Conservation (phyloP, 345 rosid species). For the Camelina hispida region DNA sequence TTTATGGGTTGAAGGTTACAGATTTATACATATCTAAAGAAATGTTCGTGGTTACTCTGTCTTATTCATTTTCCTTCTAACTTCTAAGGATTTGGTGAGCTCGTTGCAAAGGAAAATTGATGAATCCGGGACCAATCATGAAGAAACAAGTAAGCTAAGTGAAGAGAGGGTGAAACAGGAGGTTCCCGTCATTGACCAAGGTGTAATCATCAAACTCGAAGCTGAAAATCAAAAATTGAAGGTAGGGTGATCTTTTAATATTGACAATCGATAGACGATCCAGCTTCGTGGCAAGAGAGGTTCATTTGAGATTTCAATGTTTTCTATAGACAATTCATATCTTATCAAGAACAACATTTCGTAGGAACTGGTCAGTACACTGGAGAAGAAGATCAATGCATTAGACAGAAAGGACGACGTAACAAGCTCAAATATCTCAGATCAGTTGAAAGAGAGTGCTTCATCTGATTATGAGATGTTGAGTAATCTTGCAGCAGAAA, state of each 20-base stretch:
- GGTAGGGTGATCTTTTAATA: slow-evolving; percentile 48
- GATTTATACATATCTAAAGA: not conserved
- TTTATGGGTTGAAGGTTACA: slow-evolving; percentile 11
- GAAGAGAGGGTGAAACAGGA: slow-evolving; percentile 57
- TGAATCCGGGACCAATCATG: slow-evolving; percentile 72
- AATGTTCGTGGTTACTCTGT: slow-evolving; percentile 11
- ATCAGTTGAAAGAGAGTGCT: slow-evolving; percentile 56
- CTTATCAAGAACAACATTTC: slow-evolving; percentile 25
- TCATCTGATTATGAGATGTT: slow-evolving; percentile 56
- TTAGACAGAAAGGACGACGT: slow-evolving; percentile 70
- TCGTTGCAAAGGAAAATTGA: slow-evolving; percentile 72
- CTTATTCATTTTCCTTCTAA: slow-evolving; percentile 15
- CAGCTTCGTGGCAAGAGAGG: slow-evolving; percentile 8
- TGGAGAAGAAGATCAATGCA: slow-evolving; percentile 81
- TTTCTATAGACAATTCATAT: slow-evolving; percentile 11
- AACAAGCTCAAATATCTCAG: slow-evolving; percentile 65
- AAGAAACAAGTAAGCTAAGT: slow-evolving; percentile 57
- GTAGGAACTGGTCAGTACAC: slow-evolving; percentile 64
- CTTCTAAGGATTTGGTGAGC: slow-evolving; percentile 61
- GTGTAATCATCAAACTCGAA: slow-evolving; percentile 59
- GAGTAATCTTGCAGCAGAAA: slow-evolving; percentile 78
- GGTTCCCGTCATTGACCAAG: slow-evolving; percentile 64
- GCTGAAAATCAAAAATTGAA: slow-evolving; percentile 84
- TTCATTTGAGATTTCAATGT: slow-evolving; percentile 1
- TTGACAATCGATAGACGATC: slow-evolving; percentile 14